Base-by-base conservation (phyloP, 192 early-diverging fungal genomes). In the Chytriomyces confervae region DNA sequence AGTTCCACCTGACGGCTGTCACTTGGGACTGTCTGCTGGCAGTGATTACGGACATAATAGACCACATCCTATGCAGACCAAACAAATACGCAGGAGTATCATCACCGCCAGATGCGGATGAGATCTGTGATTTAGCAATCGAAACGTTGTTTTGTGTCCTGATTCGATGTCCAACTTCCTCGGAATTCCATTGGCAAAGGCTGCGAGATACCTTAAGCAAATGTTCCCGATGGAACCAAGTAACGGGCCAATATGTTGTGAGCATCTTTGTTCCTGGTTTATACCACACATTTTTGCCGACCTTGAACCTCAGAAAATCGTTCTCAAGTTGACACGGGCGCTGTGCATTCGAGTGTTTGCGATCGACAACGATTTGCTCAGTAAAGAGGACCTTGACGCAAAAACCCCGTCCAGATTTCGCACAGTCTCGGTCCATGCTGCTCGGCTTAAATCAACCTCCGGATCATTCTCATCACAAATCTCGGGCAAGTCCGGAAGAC, bases 141-240 rank as follows among this genome's bases (percentile, higher is more conserved):
- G 94, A 95, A 80, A 94, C 93, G 0, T 76, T 93, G 11, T 84
- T 95, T 10, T 79, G 79, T 69, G 86, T 88, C 7, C 91, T 91
- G 87, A 88, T 92, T 8, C 83, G 93, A 53, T 90, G 90, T 47
- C 85, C 80, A 6, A 86, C 78, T 5, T 71, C 72, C 1, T 70
- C 86, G n/a, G 75, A 83, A 3, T 83, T 80, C 0, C 76, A 88
- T 47, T 95, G 94, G 94, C 69, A 80, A 47, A 81, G 77, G 9
- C 68, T 95, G 23, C 77, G 83, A 65, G 80, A 84, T 16, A 77
- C 80, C 0, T 72, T 94, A 63, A 65, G 78, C 10, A 72, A 75
- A n/a, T 81, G 86, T 78, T 79, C 86, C 5, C 68, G 85, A 5
- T 93, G 88, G 87, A 81, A 80, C 9, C 91, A 92, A 72, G 82